phyloP scores from a whole-genome alignment of 78 protist species.

The Dictyostelium citrinum region DNA sequence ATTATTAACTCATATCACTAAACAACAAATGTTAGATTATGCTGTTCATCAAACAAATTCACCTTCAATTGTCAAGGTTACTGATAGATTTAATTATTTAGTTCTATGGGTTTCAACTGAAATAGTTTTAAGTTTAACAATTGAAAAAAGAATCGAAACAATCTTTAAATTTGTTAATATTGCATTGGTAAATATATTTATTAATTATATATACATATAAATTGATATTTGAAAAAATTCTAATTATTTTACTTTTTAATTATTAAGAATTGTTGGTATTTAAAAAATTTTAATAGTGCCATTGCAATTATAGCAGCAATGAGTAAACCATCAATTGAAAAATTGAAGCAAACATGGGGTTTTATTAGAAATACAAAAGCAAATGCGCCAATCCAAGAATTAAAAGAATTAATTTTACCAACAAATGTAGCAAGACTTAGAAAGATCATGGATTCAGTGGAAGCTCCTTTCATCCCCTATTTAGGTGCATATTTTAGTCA shows the following conservation, averaged over 20 bases:
- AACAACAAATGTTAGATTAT: conserved; percentile 24
- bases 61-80: conserved; percentile 6
- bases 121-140: background rate
- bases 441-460: conserved; percentile 51
- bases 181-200: conserved; percentile 31
- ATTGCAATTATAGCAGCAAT: conserved; percentile 66
- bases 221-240: background rate
- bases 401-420: conserved; percentile 46
- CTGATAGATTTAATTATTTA: conserved; percentile 49
- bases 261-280: conserved; percentile 54
- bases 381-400: conserved; percentile 17
- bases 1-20: conserved; percentile 17
- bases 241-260: background rate
- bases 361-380: conserved; percentile 34
- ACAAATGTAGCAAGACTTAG: conserved; percentile 8
- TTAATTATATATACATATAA: background rate
- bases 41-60: conserved; percentile 24
- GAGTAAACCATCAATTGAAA: conserved; percentile 46
- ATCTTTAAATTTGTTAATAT: conserved; percentile 67
- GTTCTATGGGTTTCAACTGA: conserved; percentile 56
- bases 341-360: conserved; percentile 57
- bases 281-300: conserved; percentile 65
- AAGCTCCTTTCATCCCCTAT: conserved; percentile 52
- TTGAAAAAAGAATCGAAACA: conserved; percentile 42
- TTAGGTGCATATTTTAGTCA: conserved; percentile 51